Conservation (phyloP, 768 basidiomycete genomes). For the Leccinum subgranulosum region DNA sequence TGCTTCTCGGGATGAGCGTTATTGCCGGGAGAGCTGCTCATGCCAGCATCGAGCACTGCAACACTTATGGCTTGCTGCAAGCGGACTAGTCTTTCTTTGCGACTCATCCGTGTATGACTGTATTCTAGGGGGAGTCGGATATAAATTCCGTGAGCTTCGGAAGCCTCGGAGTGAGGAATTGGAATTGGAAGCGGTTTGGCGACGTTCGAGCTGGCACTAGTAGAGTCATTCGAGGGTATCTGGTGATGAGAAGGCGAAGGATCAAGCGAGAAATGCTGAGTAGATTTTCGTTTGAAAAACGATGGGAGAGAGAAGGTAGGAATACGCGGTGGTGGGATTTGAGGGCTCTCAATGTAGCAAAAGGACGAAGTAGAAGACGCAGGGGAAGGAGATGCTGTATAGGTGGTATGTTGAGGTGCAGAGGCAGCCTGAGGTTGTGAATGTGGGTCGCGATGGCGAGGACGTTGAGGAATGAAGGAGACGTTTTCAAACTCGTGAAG, state of each 20-base stretch:
- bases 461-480: constrained; percentile 11
- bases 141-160: constrained; percentile 20
- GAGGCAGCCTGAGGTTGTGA: neutral
- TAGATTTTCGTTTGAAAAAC: constrained; percentile 25
- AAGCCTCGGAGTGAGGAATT: constrained; percentile 1
- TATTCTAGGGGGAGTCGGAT: constrained; percentile 20
- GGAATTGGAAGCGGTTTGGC: constrained; percentile 22
- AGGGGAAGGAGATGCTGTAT: neutral
- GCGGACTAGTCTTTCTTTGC: constrained; percentile 23
- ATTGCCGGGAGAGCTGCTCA: constrained; percentile 32
- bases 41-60: constrained; percentile 40
- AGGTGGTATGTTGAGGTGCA: neutral
- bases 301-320: constrained; percentile 17
- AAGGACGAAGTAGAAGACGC: constrained; percentile 26
- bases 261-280: neutral
- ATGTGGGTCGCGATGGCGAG: neutral
- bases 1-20: neutral
- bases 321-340: constrained; percentile 6
- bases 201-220: neutral
- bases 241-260: neutral
- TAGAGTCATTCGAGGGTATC: neutral
- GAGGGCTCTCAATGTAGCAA: constrained; percentile 25
- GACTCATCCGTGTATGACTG: constrained; percentile 6
- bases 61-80: constrained; percentile 36
- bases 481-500: constrained; percentile 29